Evolutionary conservation across 495 filamentous ascomycete species (phyloP).

Genomic region (Aspergillus cavernicola): DNA sequence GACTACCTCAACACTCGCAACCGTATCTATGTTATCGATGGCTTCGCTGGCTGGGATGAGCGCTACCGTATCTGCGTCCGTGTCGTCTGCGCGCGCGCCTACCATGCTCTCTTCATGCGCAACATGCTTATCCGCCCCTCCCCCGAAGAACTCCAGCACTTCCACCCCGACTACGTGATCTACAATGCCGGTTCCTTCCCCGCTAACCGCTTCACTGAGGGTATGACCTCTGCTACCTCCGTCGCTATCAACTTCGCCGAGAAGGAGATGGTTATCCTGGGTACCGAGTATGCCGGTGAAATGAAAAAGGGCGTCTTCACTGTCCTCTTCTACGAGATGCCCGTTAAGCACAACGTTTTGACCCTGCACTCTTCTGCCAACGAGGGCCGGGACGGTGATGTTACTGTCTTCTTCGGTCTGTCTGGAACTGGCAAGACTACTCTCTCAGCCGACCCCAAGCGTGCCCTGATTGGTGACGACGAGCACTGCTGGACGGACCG

Average conservation of each 20-base stretch:
- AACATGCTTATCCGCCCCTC: slow-evolving; percentile 99
- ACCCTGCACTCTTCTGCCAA: slow-evolving; percentile 96
- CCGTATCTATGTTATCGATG: slow-evolving; percentile 97
- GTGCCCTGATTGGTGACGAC: slow-evolving; percentile 94
- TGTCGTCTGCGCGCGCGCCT: slow-evolving; percentile 96
- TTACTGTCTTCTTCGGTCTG: slow-evolving; percentile 98
- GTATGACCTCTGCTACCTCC: slow-evolving; percentile 93
- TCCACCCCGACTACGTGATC: slow-evolving; percentile 99
- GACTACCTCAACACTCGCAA: slow-evolving; percentile 99
- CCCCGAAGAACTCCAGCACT: slow-evolving; percentile 85
- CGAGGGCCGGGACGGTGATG: slow-evolving; percentile 81
- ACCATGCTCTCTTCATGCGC: slow-evolving; percentile 99
- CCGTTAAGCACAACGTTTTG: slow-evolving; percentile 97
- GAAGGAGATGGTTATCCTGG: slow-evolving; percentile 97
- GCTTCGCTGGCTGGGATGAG: slow-evolving; percentile 97
- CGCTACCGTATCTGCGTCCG: slow-evolving; percentile 97
- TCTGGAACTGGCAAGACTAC: slow-evolving; percentile 99
- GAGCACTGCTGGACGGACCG: slow-evolving; percentile 99
- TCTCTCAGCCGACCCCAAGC: slow-evolving; percentile 93
- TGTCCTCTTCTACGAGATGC: slow-evolving; percentile 99
- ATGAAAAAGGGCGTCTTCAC: slow-evolving; percentile 99
- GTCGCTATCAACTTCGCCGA: slow-evolving; percentile 86
- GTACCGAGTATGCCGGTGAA: slow-evolving; percentile 98
- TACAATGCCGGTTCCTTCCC: slow-evolving; percentile 99
- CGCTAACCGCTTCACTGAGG: slow-evolving; percentile 94